Base-by-base conservation (phyloP, 2,329 filamentous ascomycete species). In the Cytospora schulzeri region DNA sequence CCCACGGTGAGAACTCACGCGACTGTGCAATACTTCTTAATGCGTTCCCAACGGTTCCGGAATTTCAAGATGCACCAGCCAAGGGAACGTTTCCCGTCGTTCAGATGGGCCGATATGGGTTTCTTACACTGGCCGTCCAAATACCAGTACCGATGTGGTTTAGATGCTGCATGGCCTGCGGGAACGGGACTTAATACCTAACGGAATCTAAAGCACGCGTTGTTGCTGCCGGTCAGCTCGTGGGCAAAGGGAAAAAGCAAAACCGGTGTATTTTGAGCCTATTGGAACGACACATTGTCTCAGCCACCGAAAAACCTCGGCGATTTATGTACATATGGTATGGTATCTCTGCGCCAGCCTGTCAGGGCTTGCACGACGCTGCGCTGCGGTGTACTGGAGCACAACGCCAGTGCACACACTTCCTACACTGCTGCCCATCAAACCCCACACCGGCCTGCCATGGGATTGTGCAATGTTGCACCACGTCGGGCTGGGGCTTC, bases 281-380 rank as follows among this genome's bases (percentile, higher is more conserved):
- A 60, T 64, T 64, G 62, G 51, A 31, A 60, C 57, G 51, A 64
- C 62, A 64, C 29, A 35, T 22, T 64, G 65, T 66, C 62, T 66
- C 65, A 66, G 65, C 62, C 62, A 61, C 65, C 58, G 48, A 51
- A 50, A 35, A 28, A 50, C 19, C 28, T 15, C 24, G 29, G 55
- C 22, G 41, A 28, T 57, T 28, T 45, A n/a, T 38, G 38, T 3
- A 24, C 45, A 24, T 4, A 31, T 31, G 29, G 9, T 24, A 2
- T n/a, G 38, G 38, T 8, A n/a, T 17, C 38, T 41, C 19, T n/a
- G 11, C 11, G 19, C 19, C 38, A 19, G 35, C 38, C 31, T 17
- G 52, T 48, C 24, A 35, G 12, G 26, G 28, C 31, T 31, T 17
- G 28, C 52, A 54, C 26, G 48, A 11, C 59, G 26, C 26, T 26